phyloP scores from a whole-genome alignment of 208 protist species.

The Angomonas deanei region DNA sequence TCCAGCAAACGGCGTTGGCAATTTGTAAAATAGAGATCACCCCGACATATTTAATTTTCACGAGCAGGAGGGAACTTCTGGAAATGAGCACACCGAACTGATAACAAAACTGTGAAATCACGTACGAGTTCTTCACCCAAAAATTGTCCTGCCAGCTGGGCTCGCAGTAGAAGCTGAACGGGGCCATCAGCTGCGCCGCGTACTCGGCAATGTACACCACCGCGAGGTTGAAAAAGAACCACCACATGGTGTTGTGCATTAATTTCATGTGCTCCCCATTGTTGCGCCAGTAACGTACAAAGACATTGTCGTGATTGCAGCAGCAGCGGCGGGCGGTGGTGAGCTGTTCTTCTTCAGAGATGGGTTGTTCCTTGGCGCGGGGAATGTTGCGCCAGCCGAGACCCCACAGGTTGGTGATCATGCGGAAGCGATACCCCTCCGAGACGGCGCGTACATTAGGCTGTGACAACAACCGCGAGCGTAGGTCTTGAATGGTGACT shows the following conservation, averaged over 20 bases:
- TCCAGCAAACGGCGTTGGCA: constrained; percentile 81
- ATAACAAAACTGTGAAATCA: constrained; percentile 86
- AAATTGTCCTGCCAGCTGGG: constrained; percentile 33
- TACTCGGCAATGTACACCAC: constrained; percentile 87
- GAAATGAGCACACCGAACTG: constrained; percentile 89
- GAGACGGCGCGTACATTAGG: not conserved
- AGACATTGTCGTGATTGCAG: not conserved
- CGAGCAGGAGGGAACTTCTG: constrained; percentile 61
- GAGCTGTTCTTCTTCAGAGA: not conserved
- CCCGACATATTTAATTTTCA: constrained; percentile 79
- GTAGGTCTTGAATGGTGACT: constrained; percentile 20
- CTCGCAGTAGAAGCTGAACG: constrained; percentile 65
- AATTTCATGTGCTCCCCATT: constrained; percentile 23
- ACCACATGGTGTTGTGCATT: constrained; percentile 63
- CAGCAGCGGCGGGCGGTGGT: not conserved
- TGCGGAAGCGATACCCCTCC: constrained; percentile 25
- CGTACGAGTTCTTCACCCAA: constrained; percentile 73
- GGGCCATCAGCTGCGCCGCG: constrained; percentile 77
- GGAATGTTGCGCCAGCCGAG: constrained; percentile 18
- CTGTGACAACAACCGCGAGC: not conserved
- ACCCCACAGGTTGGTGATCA: constrained; percentile 44
- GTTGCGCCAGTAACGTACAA: constrained; percentile 43
- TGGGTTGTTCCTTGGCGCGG: not conserved
- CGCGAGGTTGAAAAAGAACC: constrained; percentile 70
- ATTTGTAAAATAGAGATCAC: constrained; percentile 83